These are phyloP conservation scores for Immersiporthe knoxdaviesiana DNA, from an alignment of 2,329 filamentous ascomycete species.

Conservation along the genomic window DNA sequence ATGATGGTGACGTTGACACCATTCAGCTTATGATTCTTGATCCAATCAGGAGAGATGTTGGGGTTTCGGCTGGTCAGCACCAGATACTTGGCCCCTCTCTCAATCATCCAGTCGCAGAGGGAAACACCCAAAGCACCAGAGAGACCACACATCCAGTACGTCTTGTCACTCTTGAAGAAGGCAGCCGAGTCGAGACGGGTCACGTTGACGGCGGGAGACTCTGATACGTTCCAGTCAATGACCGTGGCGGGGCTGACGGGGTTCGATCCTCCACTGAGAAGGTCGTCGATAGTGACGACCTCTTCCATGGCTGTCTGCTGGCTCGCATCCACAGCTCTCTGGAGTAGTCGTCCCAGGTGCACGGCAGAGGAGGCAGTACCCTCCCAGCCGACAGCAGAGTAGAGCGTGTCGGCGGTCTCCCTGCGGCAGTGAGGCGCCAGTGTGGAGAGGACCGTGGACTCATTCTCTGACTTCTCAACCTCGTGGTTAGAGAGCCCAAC, in stretches of 20 bases:
- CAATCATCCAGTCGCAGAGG: constrained; percentile 18
- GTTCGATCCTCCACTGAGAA: neutral
- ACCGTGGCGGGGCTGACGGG: neutral
- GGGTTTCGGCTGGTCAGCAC: constrained; percentile 46
- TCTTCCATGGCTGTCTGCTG: neutral
- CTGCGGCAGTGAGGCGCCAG: neutral
- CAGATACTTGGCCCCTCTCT: constrained; percentile 37
- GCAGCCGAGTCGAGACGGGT: neutral
- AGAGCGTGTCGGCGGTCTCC: neutral
- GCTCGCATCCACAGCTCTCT: neutral
- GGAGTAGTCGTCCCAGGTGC: neutral
- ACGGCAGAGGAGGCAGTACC: neutral
- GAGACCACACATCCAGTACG: constrained; percentile 22
- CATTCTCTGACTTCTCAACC: neutral
- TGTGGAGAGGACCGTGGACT: neutral
- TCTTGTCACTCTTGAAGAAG: constrained; percentile 10
- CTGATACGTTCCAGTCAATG: constrained; percentile 15
- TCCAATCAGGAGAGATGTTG: constrained; percentile 37
- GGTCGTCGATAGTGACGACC: neutral
- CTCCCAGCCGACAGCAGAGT: neutral
- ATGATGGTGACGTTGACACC: constrained; percentile 8
- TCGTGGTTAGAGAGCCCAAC: neutral
- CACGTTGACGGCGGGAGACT: constrained; percentile 1
- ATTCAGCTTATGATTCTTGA: constrained; percentile 22
- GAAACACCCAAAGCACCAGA: constrained; percentile 22